Evolutionary conservation across 345 rosid genomes (phyloP).

Genomic region (Syzygium aromaticum): DNA sequence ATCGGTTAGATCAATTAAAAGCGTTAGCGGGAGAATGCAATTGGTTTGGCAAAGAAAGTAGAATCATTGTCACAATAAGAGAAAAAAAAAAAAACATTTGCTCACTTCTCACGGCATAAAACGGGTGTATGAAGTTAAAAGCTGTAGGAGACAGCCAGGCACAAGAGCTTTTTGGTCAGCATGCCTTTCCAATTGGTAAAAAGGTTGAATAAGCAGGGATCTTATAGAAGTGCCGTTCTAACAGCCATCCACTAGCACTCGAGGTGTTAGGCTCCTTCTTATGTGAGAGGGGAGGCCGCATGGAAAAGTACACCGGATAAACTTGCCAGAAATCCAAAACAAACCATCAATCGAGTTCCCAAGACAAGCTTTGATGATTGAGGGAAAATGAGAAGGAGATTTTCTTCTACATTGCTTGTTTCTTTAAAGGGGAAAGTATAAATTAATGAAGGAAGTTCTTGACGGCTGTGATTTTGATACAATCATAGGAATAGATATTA

Average conservation of each 20-base stretch:
- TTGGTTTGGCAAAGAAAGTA: constrained; percentile 14
- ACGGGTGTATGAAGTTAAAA: background rate
- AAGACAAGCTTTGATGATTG: constrained; percentile 6
- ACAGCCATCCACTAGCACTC: background rate
- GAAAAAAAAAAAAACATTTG: constrained; percentile 5
- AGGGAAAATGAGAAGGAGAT: background rate
- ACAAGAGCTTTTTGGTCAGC: constrained; percentile 3
- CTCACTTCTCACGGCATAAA: background rate
- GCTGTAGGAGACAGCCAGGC: background rate
- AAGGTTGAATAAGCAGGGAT: background rate
- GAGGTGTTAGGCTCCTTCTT: constrained; percentile 8
- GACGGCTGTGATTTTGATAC: background rate
- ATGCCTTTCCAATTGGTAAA: constrained; percentile 1
- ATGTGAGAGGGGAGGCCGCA: background rate
- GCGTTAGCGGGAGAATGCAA: background rate
- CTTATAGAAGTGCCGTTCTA: background rate
- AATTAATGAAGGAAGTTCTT: background rate
- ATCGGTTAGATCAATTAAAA: background rate
- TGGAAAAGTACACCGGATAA: background rate
- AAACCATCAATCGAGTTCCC: background rate
- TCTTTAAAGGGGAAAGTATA: background rate
- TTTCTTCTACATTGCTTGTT: constrained; percentile 10
- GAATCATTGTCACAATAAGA: constrained; percentile 9
- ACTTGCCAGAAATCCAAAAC: background rate
- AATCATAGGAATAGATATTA: background rate